phyloP scores from a whole-genome alignment of 2,329 filamentous ascomycete species.

The Pyricularia grisea region DNA sequence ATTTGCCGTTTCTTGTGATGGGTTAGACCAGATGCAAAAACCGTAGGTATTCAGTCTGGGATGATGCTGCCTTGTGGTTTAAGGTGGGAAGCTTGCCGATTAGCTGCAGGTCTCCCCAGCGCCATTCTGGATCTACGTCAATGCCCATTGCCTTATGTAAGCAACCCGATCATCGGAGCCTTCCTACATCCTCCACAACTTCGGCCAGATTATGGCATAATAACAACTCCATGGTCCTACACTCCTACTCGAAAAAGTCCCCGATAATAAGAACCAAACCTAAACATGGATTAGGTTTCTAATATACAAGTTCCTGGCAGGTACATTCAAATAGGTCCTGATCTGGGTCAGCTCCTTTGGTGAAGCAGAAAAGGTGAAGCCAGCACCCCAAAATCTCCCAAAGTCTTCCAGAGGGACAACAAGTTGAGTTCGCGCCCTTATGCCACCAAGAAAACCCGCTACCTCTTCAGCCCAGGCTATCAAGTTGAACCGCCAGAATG shows the following conservation, averaged over 20 bases:
- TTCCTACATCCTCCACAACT: not conserved
- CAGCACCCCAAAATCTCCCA: not conserved
- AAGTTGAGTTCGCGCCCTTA: not conserved
- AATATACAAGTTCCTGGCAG: not conserved
- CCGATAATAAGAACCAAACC: too few relatives aligned
- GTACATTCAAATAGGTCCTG: not conserved
- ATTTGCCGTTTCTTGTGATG: not conserved
- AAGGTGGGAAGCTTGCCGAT: not conserved
- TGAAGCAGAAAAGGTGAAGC: not conserved
- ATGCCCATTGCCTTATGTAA: not conserved
- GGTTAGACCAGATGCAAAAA: not conserved
- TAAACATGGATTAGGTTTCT: not conserved
- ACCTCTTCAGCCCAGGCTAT: not conserved
- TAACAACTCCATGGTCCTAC: not conserved
- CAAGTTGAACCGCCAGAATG: not conserved
- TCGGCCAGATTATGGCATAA: too few relatives aligned
- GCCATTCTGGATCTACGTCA: not conserved
- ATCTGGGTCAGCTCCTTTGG: not conserved
- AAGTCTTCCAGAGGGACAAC: too few relatives aligned
- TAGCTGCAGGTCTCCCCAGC: not conserved
- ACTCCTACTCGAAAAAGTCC: not conserved
- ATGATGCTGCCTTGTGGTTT: not conserved
- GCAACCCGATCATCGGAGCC: not conserved
- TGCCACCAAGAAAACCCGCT: not conserved
- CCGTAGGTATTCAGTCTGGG: not conserved